phyloP scores from a whole-genome alignment of 345 rosid genomes.

The Cardamine chenopodiifolia region DNA sequence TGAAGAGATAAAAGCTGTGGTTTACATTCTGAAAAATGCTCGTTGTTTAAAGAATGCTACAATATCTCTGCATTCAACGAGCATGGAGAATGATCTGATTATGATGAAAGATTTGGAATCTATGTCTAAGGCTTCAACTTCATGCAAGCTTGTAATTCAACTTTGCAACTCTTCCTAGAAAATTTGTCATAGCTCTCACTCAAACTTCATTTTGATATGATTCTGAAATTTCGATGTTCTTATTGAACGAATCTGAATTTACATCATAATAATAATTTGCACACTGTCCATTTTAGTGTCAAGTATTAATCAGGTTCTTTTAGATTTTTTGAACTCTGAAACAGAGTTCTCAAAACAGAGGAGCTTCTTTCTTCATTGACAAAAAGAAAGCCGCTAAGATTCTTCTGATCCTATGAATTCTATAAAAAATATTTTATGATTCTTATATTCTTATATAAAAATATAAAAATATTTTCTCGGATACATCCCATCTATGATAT shows the following conservation, averaged over 20 bases:
- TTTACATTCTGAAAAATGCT: conserved; percentile 11
- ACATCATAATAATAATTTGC: too few species aligned
- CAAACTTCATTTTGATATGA: background rate
- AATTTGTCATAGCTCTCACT: background rate
- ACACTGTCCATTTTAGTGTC: too few species aligned
- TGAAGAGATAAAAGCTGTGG: background rate
- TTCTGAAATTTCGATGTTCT: too few species aligned
- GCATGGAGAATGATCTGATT: background rate
- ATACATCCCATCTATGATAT: background rate
- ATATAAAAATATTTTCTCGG: background rate
- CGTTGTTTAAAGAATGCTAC: conserved; percentile 18
- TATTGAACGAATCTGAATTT: too few species aligned
- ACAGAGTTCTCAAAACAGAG: too few species aligned
- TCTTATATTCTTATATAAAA: too few species aligned
- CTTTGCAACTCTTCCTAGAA: background rate
- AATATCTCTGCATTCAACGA: background rate
- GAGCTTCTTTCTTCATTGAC: too few species aligned
- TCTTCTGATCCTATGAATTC: too few species aligned
- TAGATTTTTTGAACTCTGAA: too few species aligned
- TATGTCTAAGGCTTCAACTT: conserved; percentile 5
- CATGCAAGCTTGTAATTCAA: conserved; percentile 19
- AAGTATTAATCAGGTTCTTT: too few species aligned
- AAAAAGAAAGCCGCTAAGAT: too few species aligned
- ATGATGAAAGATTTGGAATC: conserved; percentile 14
- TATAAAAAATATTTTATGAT: too few species aligned